These are phyloP conservation scores for Scutellaria baicalensis DNA, from an alignment of 257 asterid genomes.

Conservation along the genomic window DNA sequence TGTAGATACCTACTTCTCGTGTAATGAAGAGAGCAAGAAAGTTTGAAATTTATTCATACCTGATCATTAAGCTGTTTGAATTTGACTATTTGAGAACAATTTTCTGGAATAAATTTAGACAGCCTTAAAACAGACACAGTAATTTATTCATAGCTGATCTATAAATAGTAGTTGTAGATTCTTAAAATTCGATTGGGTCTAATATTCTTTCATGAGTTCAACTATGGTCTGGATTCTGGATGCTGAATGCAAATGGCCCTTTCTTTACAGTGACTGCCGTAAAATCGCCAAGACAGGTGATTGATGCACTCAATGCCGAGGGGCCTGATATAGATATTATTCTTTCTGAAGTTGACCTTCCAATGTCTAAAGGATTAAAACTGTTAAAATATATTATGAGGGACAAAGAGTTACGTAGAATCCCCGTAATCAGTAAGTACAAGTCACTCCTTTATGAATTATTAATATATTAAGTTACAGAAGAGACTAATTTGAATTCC, in stretches of 20 bases:
- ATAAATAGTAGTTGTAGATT: background rate
- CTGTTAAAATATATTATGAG: slow-evolving; percentile 43
- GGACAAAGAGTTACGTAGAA: slow-evolving; percentile 71
- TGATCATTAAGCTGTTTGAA: background rate
- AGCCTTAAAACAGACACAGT: background rate
- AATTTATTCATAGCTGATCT: background rate
- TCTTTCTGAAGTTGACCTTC: slow-evolving; percentile 90
- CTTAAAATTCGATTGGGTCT: background rate
- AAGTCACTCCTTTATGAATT: background rate
- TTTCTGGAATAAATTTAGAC: background rate
- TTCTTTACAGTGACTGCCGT: slow-evolving; percentile 65
- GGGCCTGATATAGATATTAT: slow-evolving; percentile 85
- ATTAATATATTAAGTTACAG: background rate
- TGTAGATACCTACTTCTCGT: background rate
- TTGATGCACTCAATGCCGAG: slow-evolving; percentile 88
- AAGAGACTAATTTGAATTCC: background rate
- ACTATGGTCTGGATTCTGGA: background rate
- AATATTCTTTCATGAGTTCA: background rate
- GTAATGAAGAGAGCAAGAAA: background rate
- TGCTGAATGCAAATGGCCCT: slow-evolving; percentile 11
- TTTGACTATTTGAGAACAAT: background rate
- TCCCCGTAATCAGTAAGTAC: slow-evolving; percentile 86
- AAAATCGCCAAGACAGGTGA: slow-evolving; percentile 87
- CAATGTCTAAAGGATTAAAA: slow-evolving; percentile 70
- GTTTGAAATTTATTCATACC: background rate